These are phyloP conservation scores for Laburnicola sp. DNA, from an alignment of 2,329 filamentous ascomycete genomes.

Conservation along the genomic window DNA sequence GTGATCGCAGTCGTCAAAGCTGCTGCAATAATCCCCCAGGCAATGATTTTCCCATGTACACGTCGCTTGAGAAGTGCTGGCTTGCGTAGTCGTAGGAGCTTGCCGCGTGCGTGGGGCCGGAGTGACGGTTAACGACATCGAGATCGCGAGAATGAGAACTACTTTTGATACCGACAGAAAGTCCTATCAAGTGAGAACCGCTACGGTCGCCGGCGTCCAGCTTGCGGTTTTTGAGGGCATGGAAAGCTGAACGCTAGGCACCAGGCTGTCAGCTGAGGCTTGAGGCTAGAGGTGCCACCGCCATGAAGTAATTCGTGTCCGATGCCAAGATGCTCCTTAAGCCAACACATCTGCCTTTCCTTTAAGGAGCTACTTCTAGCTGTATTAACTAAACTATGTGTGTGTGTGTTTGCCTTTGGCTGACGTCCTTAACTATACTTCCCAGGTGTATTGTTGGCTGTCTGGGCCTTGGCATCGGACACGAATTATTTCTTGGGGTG, in stretches of 20 bases:
- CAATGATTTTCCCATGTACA: slow-evolving; percentile 21
- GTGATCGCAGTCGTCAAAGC: slow-evolving; percentile 29
- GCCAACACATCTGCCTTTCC: too few species aligned
- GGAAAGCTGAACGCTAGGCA: neutral
- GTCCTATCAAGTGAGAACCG: neutral
- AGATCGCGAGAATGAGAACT: neutral
- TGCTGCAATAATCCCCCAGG: slow-evolving; percentile 23
- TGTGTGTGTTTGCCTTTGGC: too few species aligned
- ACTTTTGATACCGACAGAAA: too few species aligned
- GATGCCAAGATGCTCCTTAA: too few species aligned
- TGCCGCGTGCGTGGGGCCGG: neutral
- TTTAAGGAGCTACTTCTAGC: too few species aligned
- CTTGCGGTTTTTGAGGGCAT: neutral
- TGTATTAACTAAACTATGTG: too few species aligned
- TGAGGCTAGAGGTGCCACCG: neutral
- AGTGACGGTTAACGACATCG: slow-evolving; percentile 5
- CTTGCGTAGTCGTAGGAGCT: slow-evolving; percentile 4
- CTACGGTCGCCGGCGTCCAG: neutral
- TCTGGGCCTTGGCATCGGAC: too few species aligned
- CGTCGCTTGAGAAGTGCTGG: slow-evolving; percentile 10
- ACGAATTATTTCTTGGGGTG: neutral
- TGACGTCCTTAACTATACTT: too few species aligned
- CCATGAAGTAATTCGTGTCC: too few species aligned
- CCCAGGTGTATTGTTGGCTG: too few species aligned
- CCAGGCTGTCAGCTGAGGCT: slow-evolving; percentile 1